phyloP scores from a whole-genome alignment of 148 eudicot genomes.

The Euryodendron excelsum region DNA sequence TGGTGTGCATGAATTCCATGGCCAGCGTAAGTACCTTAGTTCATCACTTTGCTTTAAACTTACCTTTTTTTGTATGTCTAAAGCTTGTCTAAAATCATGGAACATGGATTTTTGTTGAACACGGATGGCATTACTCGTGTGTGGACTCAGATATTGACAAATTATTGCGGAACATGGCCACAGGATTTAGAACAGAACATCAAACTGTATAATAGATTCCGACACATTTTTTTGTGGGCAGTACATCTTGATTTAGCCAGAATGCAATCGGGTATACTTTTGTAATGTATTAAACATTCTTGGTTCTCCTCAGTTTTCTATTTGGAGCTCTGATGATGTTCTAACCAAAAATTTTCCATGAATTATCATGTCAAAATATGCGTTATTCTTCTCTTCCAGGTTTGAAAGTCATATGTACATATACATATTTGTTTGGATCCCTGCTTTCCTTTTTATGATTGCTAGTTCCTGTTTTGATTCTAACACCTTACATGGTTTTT shows the following conservation, averaged over 20 bases:
- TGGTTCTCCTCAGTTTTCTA: neutral
- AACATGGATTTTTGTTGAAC: neutral
- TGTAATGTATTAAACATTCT: neutral
- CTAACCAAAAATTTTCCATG: neutral
- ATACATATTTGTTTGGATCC: neutral
- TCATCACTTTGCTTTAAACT: neutral
- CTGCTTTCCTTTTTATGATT: neutral
- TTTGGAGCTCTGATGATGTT: neutral
- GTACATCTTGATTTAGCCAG: neutral
- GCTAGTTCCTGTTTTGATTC: constrained; percentile 2
- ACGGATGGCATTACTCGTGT: neutral
- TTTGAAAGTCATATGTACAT: neutral
- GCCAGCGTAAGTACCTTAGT: constrained; percentile 20
- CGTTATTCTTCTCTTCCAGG: neutral
- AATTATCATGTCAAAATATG: neutral
- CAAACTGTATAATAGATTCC: neutral
- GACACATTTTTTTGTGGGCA: neutral
- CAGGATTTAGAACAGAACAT: neutral
- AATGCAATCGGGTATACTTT: neutral
- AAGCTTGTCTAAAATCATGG: neutral
- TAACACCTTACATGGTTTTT: neutral
- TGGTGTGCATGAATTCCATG: constrained; percentile 26
- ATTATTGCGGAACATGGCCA: neutral
- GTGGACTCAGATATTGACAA: neutral
- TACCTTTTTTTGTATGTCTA: neutral